Percentiles rank a stretch among this genome's conserved stretches.
Evolutionary conservation across 1,284 basidiomycete species (phyloP).

Genomic region (Malassezia equina): DNA sequence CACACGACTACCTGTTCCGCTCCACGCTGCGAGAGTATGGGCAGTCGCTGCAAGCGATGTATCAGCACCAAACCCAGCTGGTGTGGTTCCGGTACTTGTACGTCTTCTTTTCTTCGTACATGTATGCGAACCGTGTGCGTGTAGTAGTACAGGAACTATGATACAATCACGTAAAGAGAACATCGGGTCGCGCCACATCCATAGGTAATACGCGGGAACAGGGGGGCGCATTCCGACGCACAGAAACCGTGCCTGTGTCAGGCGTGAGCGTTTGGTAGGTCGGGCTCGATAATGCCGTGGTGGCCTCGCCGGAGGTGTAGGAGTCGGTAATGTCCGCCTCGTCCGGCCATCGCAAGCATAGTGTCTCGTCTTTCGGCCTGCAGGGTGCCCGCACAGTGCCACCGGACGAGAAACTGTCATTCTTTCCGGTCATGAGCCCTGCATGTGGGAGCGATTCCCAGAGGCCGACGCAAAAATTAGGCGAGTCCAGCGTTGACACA

Average conservation of each 20-base stretch:
- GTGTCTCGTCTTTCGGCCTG: background rate
- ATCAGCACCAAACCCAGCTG: slow-evolving; percentile 33
- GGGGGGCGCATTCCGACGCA: background rate
- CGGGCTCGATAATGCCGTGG: background rate
- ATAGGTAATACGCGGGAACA: background rate
- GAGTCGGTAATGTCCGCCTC: background rate
- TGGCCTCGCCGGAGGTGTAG: background rate
- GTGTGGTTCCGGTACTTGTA: slow-evolving; percentile 45
- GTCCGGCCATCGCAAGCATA: background rate
- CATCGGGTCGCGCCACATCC: background rate
- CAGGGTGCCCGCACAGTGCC: background rate
- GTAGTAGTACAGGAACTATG: background rate
- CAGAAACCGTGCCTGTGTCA: background rate
- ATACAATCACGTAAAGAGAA: slow-evolving; percentile 1
- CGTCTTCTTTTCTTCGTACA: slow-evolving; percentile 31
- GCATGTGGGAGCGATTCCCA: slow-evolving; percentile 1
- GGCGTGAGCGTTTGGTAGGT: background rate
- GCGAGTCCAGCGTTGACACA: background rate
- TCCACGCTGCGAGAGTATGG: slow-evolving; percentile 18
- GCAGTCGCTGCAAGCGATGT: slow-evolving; percentile 29
- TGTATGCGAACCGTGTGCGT: slow-evolving; percentile 23
- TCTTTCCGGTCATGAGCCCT: background rate
- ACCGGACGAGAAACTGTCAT: background rate
- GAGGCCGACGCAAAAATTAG: background rate
- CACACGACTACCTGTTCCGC: background rate